Percentiles rank a stretch among this genome's conserved stretches.
Evolutionary conservation across 2,329 filamentous ascomycete species (phyloP).

Genomic region (Mycosphaerella arachidis): DNA sequence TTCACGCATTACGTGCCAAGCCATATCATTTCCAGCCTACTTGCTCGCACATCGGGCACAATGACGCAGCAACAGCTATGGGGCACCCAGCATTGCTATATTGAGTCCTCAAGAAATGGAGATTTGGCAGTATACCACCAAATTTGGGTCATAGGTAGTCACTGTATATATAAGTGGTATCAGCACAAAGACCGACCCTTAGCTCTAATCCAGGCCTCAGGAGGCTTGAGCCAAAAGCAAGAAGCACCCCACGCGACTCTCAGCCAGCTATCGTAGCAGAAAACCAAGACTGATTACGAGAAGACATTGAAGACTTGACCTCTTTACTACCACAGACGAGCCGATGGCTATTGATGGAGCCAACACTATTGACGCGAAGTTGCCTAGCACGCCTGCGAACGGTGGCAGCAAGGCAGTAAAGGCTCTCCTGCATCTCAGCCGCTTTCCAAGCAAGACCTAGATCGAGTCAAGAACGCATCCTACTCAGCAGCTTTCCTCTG

Average conservation of each 20-base stretch:
- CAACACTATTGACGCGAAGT: too few relatives aligned
- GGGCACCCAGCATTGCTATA: not conserved
- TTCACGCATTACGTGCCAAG: not conserved
- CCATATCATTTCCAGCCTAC: not conserved
- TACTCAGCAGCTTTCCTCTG: slow-evolving; percentile 2
- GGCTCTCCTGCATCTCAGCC: slow-evolving; percentile 14
- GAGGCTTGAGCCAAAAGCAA: too few relatives aligned
- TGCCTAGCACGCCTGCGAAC: too few relatives aligned
- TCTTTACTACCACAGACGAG: not conserved
- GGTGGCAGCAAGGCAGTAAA: too few relatives aligned
- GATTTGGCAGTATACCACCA: not conserved
- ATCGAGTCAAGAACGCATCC: slow-evolving; percentile 1
- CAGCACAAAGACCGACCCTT: too few relatives aligned
- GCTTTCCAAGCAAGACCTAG: slow-evolving; percentile 2
- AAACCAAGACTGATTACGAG: not conserved
- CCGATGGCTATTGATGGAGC: too few relatives aligned
- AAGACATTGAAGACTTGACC: not conserved
- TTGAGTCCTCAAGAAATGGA: not conserved
- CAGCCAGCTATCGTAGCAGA: too few relatives aligned
- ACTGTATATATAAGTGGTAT: not conserved
- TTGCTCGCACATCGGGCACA: not conserved
- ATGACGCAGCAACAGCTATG: not conserved
- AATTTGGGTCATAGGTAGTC: not conserved
- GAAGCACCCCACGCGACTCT: too few relatives aligned
- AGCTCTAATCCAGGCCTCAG: not conserved